phyloP scores from a whole-genome alignment of 2,329 filamentous ascomycete genomes.

The Fusarium solani-melongenae region DNA sequence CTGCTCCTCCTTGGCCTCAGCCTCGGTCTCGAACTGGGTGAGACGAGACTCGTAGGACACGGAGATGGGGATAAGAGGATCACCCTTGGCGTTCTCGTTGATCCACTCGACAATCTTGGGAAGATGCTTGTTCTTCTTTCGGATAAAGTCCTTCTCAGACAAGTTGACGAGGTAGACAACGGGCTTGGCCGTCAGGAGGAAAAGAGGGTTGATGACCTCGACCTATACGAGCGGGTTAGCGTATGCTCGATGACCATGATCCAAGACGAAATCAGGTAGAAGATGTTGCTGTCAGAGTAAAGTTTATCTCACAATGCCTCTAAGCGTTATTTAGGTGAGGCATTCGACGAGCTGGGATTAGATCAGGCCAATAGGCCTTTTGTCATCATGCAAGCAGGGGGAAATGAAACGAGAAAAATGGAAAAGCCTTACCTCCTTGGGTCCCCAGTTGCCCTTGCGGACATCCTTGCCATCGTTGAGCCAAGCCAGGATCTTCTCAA shows the following conservation, averaged over 20 bases:
- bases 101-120: constrained; percentile 95
- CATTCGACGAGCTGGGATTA: constrained; percentile 99
- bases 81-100: constrained; percentile 87
- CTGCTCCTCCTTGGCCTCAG: constrained; percentile 83
- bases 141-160: constrained; percentile 95
- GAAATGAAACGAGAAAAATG: constrained; percentile 27
- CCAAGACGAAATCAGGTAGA: constrained; percentile 5
- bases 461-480: constrained; percentile 93
- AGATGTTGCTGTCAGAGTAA: constrained; percentile 69
- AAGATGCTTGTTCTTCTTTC: constrained; percentile 99
- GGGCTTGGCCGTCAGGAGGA: constrained; percentile 95
- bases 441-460: constrained; percentile 86
- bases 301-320: constrained; percentile 87
- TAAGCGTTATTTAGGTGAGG: constrained; percentile 79
- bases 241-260: constrained; percentile 8
- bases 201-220: constrained; percentile 96
- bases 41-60: constrained; percentile 94
- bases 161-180: constrained; percentile 98
- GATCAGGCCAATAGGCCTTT: constrained; percentile 94
- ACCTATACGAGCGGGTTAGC: constrained; percentile 68
- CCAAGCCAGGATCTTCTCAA: constrained; percentile 87
- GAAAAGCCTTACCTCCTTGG: constrained; percentile 86
- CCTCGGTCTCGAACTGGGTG: constrained; percentile 81
- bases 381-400: constrained; percentile 83
- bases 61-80: constrained; percentile 93